Evolutionary conservation across 2,329 filamentous ascomycete species (phyloP).

Genomic region (Pseudogymnoascus sp.): DNA sequence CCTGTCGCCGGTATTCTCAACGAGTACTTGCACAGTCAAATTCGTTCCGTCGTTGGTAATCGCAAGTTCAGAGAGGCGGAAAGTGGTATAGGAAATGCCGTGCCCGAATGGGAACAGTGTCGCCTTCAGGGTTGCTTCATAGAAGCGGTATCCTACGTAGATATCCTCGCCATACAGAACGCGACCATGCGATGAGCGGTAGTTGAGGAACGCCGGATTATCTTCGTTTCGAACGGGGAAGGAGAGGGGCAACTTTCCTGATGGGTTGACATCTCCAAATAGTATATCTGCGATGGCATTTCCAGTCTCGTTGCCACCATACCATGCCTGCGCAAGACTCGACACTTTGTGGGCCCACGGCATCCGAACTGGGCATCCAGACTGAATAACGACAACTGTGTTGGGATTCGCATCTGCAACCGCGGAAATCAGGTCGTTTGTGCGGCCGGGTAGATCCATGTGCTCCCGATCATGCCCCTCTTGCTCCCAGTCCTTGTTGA

Average conservation of each 20-base stretch:
- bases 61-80: constrained; percentile 43
- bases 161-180: constrained; percentile 57
- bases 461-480: constrained; percentile 25
- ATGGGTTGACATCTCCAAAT: constrained; percentile 53
- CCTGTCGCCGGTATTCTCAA: constrained; percentile 52
- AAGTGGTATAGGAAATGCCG: constrained; percentile 66
- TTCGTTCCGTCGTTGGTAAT: constrained; percentile 40
- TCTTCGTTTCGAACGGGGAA: constrained; percentile 49
- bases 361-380: constrained; percentile 50
- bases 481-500: constrained; percentile 44
- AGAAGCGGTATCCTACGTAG: constrained; percentile 56
- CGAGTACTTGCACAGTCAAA: constrained; percentile 37
- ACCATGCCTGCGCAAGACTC: constrained; percentile 35
- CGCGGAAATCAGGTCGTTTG: constrained; percentile 36
- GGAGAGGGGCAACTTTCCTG: constrained; percentile 50
- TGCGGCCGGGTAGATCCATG: constrained; percentile 22
- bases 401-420: constrained; percentile 49
- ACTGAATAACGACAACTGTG: constrained; percentile 52
- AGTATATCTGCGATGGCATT: constrained; percentile 57
- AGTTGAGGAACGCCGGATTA: constrained; percentile 56
- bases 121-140: constrained; percentile 39
- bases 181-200: constrained; percentile 42
- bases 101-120: constrained; percentile 41
- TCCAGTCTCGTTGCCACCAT: constrained; percentile 57
- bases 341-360: constrained; percentile 39